A percentile compares a stretch with the other conserved stretches of the same genome.
These are phyloP conservation scores for Globisporangium paroecandrum DNA, from an alignment of 352 stramenopile genomes.

Conservation along the genomic window DNA sequence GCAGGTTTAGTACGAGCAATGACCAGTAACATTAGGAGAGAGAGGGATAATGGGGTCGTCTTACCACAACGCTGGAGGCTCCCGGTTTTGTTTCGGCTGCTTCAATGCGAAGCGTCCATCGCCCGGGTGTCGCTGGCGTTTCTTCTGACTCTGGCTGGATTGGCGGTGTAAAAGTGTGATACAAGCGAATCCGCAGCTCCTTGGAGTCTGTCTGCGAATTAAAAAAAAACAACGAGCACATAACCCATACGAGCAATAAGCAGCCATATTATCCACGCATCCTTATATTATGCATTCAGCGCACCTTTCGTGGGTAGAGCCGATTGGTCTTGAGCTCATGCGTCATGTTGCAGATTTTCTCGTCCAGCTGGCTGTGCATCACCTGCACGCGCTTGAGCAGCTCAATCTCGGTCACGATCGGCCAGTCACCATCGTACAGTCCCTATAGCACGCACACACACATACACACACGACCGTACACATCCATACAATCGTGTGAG, in stretches of 20 bases:
- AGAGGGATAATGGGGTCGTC: background rate
- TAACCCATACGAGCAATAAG: background rate
- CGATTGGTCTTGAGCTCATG: slow-evolving; percentile 56
- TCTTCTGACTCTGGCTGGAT: slow-evolving; percentile 30
- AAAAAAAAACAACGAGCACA: background rate
- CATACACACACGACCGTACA: background rate
- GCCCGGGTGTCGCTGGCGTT: slow-evolving; percentile 28
- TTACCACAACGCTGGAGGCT: slow-evolving; percentile 36
- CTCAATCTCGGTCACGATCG: slow-evolving; percentile 51
- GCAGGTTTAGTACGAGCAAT: background rate
- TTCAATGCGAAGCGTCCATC: slow-evolving; percentile 69
- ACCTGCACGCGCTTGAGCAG: slow-evolving; percentile 43
- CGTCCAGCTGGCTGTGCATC: slow-evolving; percentile 40
- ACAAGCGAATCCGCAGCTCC: slow-evolving; percentile 50
- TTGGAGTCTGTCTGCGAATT: slow-evolving; percentile 45
- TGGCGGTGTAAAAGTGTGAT: slow-evolving; percentile 56
- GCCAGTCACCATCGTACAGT: slow-evolving; percentile 44
- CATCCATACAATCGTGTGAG: background rate
- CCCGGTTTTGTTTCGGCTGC: slow-evolving; percentile 34
- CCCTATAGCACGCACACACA: slow-evolving; percentile 20
- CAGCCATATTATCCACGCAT: no score
- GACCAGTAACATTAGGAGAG: background rate
- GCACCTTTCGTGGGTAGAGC: slow-evolving; percentile 52
- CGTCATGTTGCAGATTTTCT: slow-evolving; percentile 42
- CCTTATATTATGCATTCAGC: background rate